Conservation (phyloP, 2,329 filamentous ascomycete species). For the Fusarium coffeatum region DNA sequence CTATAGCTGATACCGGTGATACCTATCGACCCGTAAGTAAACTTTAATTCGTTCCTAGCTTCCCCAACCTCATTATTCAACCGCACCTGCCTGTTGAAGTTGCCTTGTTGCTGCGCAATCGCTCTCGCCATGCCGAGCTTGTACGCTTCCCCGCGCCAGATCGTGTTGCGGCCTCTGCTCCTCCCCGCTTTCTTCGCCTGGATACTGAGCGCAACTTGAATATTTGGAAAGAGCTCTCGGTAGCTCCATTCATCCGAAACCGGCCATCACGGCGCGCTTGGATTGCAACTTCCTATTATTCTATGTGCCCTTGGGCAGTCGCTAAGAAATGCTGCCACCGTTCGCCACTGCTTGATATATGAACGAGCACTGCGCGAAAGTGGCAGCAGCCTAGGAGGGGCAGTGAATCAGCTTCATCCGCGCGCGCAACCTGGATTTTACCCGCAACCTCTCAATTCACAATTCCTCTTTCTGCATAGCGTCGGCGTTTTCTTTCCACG, state of each 20-base stretch:
- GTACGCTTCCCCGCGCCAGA: conserved; percentile 41
- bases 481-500: conserved; percentile 6
- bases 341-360: conserved; percentile 4
- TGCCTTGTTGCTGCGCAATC: conserved; percentile 31
- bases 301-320: background rate
- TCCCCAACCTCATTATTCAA: conserved; percentile 18
- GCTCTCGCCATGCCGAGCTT: conserved; percentile 26
- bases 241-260: conserved; percentile 42
- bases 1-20: conserved; percentile 69
- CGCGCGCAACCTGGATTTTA: conserved; percentile 17
- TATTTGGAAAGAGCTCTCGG: conserved; percentile 23
- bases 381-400: conserved; percentile 9
- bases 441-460: conserved; percentile 15
- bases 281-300: conserved; percentile 7
- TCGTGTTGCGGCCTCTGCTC: conserved; percentile 26
- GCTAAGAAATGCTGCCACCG: background rate
- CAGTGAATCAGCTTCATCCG: conserved; percentile 32
- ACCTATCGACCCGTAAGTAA: conserved; percentile 70
- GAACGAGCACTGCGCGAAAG: conserved; percentile 2
- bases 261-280: conserved; percentile 27
- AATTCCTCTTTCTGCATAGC: conserved; percentile 25
- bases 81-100: conserved; percentile 7
- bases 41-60: conserved; percentile 26
- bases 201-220: conserved; percentile 30
- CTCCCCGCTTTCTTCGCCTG: conserved; percentile 36